These are phyloP conservation scores for Capronia coronata DNA, from an alignment of 2,329 filamentous ascomycete genomes.

Conservation along the genomic window DNA sequence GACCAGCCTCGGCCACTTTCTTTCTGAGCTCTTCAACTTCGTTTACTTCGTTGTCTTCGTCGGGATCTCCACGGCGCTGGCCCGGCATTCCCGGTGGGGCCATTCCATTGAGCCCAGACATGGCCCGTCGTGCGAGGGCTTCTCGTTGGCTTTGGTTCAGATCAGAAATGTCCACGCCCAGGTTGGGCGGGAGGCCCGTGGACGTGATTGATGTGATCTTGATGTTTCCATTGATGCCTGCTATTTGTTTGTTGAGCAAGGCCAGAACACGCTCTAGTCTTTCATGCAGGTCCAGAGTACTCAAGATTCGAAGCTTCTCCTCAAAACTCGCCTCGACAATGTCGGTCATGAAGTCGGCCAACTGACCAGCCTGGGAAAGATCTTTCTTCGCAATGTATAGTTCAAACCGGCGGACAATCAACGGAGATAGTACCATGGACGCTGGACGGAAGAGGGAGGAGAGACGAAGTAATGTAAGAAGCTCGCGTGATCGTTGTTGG, in stretches of 20 bases:
- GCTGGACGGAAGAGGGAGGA: conserved; percentile 74
- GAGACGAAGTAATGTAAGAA: conserved; percentile 75
- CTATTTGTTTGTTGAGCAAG: conserved; percentile 73
- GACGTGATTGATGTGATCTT: conserved; percentile 73
- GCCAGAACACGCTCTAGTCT: conserved; percentile 77
- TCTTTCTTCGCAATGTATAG: conserved; percentile 79
- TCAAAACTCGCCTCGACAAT: conserved; percentile 80
- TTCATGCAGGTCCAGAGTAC: conserved; percentile 70
- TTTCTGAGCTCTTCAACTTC: conserved; percentile 89
- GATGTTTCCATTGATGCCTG: conserved; percentile 76
- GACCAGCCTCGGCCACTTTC: conserved; percentile 70
- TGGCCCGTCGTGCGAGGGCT: conserved; percentile 38
- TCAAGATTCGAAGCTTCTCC: conserved; percentile 81
- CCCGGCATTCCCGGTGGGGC: conserved; percentile 41
- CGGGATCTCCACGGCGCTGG: conserved; percentile 45
- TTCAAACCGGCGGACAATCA: conserved; percentile 81
- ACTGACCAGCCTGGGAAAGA: conserved; percentile 68
- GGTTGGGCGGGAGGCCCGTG: conserved; percentile 55
- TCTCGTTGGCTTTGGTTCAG: conserved; percentile 45
- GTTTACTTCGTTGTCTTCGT: conserved; percentile 73
- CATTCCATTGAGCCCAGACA: conserved; percentile 41
- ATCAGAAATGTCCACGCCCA: conserved; percentile 51
- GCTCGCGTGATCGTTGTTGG: conserved; percentile 77
- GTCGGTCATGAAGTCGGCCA: conserved; percentile 97
- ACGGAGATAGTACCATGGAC: conserved; percentile 64